Evolutionary conservation across 257 asterid genomes (phyloP), one percentile per base, ranked within the genome.

Genomic region (Leonotis leonurus): DNA sequence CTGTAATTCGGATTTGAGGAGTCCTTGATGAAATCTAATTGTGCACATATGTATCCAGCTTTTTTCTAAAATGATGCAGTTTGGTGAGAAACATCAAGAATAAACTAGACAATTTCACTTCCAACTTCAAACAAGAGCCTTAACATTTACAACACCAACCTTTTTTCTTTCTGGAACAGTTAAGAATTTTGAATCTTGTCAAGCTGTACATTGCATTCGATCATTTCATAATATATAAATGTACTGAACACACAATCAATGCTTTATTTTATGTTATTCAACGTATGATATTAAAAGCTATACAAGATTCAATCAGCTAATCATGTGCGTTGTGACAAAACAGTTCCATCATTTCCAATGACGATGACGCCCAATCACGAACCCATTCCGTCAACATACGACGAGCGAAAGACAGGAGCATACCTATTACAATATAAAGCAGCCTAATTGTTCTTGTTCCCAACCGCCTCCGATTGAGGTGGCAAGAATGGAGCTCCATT

Each of bases 401-500:
- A 9, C 54, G 22, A 2, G 22, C 14, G 39, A n/a, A 41, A 24
- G 32, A 46, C 26, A 20, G 18, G 62, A 30, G 55, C 72, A 48
- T 67, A 67, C 76, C 71, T 63, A 74, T n/a, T 55, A 60, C 72
- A 72, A 62, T 66, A 60, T 18, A 57, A 51, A 40, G 21, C 60
- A 43, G 26, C 68, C 64, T 71, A 71, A 58, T 50, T 59, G 55
- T 50, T 60, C 17, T 75, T 62, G 62, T 75, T 53, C 26, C 59
- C 24, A 30, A 59, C 13, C 3, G 74, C 49, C 59, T 75, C 71
- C 4, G 81, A 65, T 22, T 67, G 82, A 22, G 88, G 59, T n/a
- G n/a, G n/a, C n/a, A n/a, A n/a, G n/a, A n/a, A n/a, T n/a, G n/a
- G n/a, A n/a, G n/a, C n/a, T n/a, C n/a, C n/a, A n/a, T n/a, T n/a